These are phyloP conservation scores for Plasmodium gaboni DNA, from an alignment of 169 alveolate genomes.

Conservation along the genomic window DNA sequence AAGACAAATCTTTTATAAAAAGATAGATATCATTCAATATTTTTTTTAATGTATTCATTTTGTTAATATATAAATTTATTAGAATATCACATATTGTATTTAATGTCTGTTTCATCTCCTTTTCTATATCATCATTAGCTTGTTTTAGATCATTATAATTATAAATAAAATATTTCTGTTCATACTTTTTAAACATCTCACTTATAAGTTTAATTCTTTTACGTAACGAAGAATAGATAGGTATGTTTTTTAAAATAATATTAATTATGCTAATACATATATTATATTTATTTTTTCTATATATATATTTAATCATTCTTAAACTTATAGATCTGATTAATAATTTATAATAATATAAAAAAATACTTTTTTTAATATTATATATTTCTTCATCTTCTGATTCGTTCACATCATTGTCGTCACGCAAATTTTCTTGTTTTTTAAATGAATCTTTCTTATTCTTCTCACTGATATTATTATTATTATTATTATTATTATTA, in stretches of 20 bases:
- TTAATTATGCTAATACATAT: conserved; percentile 40
- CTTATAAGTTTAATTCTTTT: conserved; percentile 35
- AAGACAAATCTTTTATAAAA: conserved; percentile 35
- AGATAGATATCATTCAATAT: conserved; percentile 18
- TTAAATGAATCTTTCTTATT: not conserved
- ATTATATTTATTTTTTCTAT: conserved; percentile 57
- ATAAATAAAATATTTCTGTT: conserved; percentile 28
- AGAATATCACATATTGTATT: conserved; percentile 43
- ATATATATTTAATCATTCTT: conserved; percentile 37
- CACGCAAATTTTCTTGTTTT: not conserved
- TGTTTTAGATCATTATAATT: conserved; percentile 18
- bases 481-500: not conserved
- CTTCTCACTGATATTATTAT: not conserved
- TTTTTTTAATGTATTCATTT: conserved; percentile 52
- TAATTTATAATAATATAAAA: conserved; percentile 43
- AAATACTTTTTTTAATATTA: not conserved
- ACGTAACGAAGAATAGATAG: conserved; percentile 42
- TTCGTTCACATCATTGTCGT: not conserved
- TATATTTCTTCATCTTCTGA: not conserved
- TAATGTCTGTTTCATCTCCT: conserved; percentile 48
- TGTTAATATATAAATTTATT: conserved; percentile 46
- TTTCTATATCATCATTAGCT: conserved; percentile 68
- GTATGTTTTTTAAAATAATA: conserved; percentile 46
- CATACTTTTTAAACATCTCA: conserved; percentile 51
- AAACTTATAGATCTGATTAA: conserved; percentile 39